These are phyloP conservation scores for Durotheca rogersii DNA, from an alignment of 495 filamentous ascomycete species.

Conservation along the genomic window DNA sequence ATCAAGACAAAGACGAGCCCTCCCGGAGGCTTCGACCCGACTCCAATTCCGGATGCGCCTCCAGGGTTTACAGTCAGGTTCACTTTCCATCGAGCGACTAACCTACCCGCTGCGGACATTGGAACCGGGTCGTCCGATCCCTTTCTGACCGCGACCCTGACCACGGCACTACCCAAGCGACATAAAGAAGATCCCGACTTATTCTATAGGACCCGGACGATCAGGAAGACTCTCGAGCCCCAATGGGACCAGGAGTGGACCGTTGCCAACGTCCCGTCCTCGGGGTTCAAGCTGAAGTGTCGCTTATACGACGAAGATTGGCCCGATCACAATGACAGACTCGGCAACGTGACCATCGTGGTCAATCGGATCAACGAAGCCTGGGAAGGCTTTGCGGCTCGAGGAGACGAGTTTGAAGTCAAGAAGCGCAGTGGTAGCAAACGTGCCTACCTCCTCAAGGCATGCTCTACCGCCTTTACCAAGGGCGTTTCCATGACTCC, in stretches of 20 bases:
- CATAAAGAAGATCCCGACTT: conserved; percentile 79
- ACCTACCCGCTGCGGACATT: conserved; percentile 81
- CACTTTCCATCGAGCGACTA: conserved; percentile 75
- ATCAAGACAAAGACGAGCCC: conserved; percentile 63
- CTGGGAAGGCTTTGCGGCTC: conserved; percentile 67
- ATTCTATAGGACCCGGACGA: conserved; percentile 71
- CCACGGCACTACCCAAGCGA: conserved; percentile 59
- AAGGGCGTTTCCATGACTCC: conserved; percentile 55
- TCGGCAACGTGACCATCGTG: conserved; percentile 77
- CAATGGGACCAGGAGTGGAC: conserved; percentile 85
- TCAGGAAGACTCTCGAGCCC: conserved; percentile 68
- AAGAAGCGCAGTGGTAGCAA: conserved; percentile 85
- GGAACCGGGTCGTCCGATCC: conserved; percentile 79
- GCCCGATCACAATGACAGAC: conserved; percentile 79
- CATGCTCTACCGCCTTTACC: conserved; percentile 56
- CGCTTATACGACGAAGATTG: conserved; percentile 87
- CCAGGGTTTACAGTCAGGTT: conserved; percentile 82
- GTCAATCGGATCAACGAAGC: conserved; percentile 57
- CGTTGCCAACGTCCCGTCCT: conserved; percentile 77
- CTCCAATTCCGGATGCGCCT: conserved; percentile 69
- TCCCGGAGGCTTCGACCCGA: conserved; percentile 76
- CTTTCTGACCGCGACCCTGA: conserved; percentile 71
- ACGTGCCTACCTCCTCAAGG: conserved; percentile 72
- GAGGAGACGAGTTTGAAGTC: conserved; percentile 61
- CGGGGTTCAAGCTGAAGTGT: conserved; percentile 77